Evolutionary conservation across 108 stramenopile species (phyloP).

Genomic region (Cyclostephanos invisitatus): DNA sequence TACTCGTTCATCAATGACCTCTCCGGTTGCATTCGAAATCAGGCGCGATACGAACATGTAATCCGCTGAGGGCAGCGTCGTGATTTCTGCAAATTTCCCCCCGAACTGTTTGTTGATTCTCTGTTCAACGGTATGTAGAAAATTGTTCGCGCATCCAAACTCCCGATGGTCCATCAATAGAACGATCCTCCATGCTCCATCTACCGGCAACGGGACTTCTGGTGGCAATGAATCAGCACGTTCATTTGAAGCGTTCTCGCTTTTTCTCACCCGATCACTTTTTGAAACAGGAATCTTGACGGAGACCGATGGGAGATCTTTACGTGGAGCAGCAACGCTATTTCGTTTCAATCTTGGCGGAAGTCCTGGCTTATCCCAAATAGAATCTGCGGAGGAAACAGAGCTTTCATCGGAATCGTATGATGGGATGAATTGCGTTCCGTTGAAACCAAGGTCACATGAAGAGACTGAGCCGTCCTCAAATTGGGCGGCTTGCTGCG

Average conservation of each 20-base stretch:
- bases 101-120: slow-evolving; percentile 27
- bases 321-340: not conserved
- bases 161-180: slow-evolving; percentile 39
- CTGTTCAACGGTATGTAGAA: slow-evolving; percentile 14
- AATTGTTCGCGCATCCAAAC: slow-evolving; percentile 28
- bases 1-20: slow-evolving; percentile 40
- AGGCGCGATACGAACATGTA: slow-evolving; percentile 45
- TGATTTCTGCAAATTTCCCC: slow-evolving; percentile 16
- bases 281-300: not conserved
- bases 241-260: not conserved
- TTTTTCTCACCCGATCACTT: not conserved
- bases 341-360: not conserved
- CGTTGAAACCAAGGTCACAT: not conserved
- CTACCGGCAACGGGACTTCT: slow-evolving; percentile 5
- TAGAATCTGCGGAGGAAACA: slow-evolving; percentile 24
- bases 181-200: slow-evolving; percentile 17
- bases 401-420: slow-evolving; percentile 11
- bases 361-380: slow-evolving; percentile 21
- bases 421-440: slow-evolving; percentile 3
- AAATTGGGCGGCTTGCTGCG: not conserved
- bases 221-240: not conserved
- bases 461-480: not conserved
- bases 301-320: not conserved
- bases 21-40: slow-evolving; percentile 24
- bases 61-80: slow-evolving; percentile 34